Evolutionary conservation across 345 rosid species (phyloP).

Genomic region (Trapa bicornis): DNA sequence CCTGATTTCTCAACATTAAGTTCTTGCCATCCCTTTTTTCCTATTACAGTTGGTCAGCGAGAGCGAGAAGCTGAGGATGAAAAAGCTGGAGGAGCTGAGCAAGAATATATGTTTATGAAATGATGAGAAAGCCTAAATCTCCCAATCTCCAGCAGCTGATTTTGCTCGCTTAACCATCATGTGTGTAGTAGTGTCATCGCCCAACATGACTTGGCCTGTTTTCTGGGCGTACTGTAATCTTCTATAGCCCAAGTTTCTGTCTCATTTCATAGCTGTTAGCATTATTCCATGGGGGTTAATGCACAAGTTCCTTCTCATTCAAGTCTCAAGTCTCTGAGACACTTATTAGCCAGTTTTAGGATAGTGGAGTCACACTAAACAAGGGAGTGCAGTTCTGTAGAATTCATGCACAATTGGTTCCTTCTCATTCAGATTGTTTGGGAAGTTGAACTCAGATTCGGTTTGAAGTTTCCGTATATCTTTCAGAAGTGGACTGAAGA

Average conservation of each 20-base stretch:
- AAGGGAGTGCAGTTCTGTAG: not conserved
- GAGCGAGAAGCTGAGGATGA: conserved; percentile 62
- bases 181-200: conserved; percentile 2
- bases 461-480: conserved; percentile 4
- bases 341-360: not conserved
- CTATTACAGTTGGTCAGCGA: conserved; percentile 40
- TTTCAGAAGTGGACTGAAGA: conserved; percentile 7
- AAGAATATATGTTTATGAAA: conserved; percentile 21
- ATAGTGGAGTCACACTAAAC: not conserved
- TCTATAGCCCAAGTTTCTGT: not conserved
- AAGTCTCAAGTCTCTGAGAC: not conserved
- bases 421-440: not conserved
- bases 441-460: conserved; percentile 2
- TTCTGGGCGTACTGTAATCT: not conserved
- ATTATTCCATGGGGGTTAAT: not conserved
- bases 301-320: too few relatives aligned
- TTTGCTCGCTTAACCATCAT: not conserved
- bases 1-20: not conserved
- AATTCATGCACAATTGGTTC: not conserved
- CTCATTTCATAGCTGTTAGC: not conserved
- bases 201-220: not conserved
- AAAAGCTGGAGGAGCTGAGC: conserved; percentile 61
- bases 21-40: not conserved
- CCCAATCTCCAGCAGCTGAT: not conserved
- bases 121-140: not conserved